Evolutionary conservation across 805 yeast genomes (phyloP), one percentile per base, ranked within the genome.

Genomic region (Candida ulmi): DNA sequence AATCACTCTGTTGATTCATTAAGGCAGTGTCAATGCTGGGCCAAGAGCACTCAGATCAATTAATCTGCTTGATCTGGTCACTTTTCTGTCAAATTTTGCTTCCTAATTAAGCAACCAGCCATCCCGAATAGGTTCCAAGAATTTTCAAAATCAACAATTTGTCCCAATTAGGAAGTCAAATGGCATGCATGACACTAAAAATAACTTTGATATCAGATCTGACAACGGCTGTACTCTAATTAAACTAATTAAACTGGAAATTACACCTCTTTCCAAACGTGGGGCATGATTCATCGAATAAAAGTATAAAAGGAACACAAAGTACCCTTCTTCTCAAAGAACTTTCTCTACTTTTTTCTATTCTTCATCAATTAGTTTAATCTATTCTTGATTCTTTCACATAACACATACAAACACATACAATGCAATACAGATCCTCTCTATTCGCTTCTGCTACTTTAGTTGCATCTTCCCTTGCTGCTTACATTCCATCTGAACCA

Each of bases 401-500:
- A 15, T 8, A 25, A 36, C 35, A 34, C 37, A 36, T 33, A n/a
- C n/a, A n/a, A n/a, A n/a, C n/a, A n/a, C 11, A 33, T 18, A 42
- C 21, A 54, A 67, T 66, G 72, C 71, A 65, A 61, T 65, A 62
- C 65, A 67, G 62, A 56, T 56, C 52, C 44, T 48, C 68, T 16
- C 42, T 66, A 37, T 39, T 45, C 17, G 64, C 63, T 44, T 60
- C 71, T 41, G 58, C 72, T 38, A 61, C 76, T 48, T 58, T 78
- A 36, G 69, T 72, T 41, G 62, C 75, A 21, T 43, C 70, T 16
- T 68, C 80, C 28, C 40, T 72, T 41, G 83, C 83, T 38, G 87
- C 86, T 41, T 72, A 72, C 51, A 76, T 78, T 49, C 85, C 86
- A 47, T 61, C 78, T 41, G 81, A 62, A 39, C 65, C 68, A 45